A percentile compares a stretch with the other conserved stretches of the same genome.
Evolutionary conservation across 2,329 filamentous ascomycete genomes (phyloP).

Genomic region (Tolypocladium guangdongense): DNA sequence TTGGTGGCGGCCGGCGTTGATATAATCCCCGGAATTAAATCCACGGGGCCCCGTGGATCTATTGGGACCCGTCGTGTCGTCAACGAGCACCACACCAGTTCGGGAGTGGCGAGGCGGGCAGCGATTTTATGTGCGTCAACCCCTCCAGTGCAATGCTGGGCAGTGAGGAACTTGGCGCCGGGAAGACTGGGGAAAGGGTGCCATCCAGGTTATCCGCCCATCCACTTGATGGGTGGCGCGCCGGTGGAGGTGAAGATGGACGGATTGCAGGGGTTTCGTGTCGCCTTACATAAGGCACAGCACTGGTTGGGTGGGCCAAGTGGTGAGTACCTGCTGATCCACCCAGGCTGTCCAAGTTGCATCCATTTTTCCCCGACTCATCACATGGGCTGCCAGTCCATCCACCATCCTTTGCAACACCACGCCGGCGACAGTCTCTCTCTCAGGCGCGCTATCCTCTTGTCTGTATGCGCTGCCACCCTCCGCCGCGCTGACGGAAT

Average conservation of each 20-base stretch:
- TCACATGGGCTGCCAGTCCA: slow-evolving; percentile 21
- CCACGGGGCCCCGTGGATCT: no score
- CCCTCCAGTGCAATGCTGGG: neutral
- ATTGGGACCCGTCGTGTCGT: no score
- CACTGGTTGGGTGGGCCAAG: no score
- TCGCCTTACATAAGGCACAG: neutral
- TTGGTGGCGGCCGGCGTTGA: no score
- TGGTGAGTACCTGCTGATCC: slow-evolving; percentile 21
- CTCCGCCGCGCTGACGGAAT: slow-evolving; percentile 8
- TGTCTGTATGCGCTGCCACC: slow-evolving; percentile 15
- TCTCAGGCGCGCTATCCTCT: slow-evolving; percentile 5
- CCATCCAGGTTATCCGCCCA: neutral
- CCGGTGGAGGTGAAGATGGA: neutral
- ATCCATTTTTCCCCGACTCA: slow-evolving; percentile 6
- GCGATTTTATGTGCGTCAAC: neutral
- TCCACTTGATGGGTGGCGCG: neutral
- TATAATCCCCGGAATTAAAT: no score
- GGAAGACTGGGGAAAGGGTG: neutral
- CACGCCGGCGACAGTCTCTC: slow-evolving; percentile 3
- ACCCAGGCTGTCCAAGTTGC: slow-evolving; percentile 9
- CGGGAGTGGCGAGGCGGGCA: neutral
- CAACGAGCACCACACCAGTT: neutral
- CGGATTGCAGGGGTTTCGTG: neutral
- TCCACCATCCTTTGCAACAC: slow-evolving; percentile 10
- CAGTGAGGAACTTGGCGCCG: neutral